Percentiles rank a stretch among this genome's conserved stretches.
phyloP scores from a whole-genome alignment of 2,329 filamentous ascomycete species.

The Pseudogymnoascus sp. region DNA sequence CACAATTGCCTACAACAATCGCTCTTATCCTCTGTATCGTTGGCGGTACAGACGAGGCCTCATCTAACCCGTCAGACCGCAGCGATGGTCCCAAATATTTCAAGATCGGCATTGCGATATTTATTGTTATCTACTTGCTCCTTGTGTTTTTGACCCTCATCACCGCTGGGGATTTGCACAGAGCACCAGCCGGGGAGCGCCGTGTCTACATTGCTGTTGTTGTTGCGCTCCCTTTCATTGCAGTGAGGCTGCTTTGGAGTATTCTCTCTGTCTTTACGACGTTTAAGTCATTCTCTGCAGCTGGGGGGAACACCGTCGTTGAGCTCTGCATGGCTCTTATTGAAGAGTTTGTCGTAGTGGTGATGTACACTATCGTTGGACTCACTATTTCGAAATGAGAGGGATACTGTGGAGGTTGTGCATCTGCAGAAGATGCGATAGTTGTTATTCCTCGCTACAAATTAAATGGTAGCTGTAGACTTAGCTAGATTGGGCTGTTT shows the following conservation, averaged over 20 bases:
- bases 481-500: not conserved
- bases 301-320: conserved; percentile 21
- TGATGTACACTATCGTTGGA: conserved; percentile 23
- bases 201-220: conserved; percentile 25
- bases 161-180: conserved; percentile 20
- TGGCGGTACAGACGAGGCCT: conserved; percentile 22
- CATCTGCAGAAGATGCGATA: not conserved
- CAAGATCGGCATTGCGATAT: conserved; percentile 24
- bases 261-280: conserved; percentile 24
- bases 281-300: conserved; percentile 21
- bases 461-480: not conserved
- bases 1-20: conserved; percentile 22
- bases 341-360: conserved; percentile 27
- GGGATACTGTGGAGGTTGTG: not conserved
- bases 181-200: conserved; percentile 24
- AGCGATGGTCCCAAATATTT: conserved; percentile 18
- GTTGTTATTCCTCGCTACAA: not conserved
- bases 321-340: conserved; percentile 26
- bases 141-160: conserved; percentile 18
- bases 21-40: conserved; percentile 26
- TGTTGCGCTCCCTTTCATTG: conserved; percentile 25
- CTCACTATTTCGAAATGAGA: conserved; percentile 10
- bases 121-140: conserved; percentile 24
- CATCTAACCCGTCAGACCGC: conserved; percentile 15
- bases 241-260: conserved; percentile 27